phyloP scores from a whole-genome alignment of 306 rosid genomes.

The Vigna mungo region DNA sequence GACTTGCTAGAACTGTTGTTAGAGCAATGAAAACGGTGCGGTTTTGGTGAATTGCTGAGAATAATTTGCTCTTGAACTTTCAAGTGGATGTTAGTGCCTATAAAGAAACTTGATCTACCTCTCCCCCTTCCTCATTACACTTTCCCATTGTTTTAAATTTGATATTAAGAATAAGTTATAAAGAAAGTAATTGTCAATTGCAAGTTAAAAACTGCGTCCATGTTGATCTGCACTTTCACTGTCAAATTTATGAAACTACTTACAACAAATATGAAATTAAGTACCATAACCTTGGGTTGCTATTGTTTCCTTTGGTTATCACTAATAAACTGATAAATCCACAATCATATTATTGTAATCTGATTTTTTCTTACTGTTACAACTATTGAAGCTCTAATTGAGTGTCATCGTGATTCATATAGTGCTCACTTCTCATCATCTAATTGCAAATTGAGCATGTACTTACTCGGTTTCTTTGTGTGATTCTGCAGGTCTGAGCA shows the following conservation, averaged over 20 bases:
- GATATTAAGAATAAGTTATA: slow-evolving; percentile 4
- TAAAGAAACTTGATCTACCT: slow-evolving; percentile 12
- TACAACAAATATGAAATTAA: background rate
- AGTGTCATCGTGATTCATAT: slow-evolving; percentile 10
- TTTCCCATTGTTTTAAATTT: slow-evolving; percentile 5
- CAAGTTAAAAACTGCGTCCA: background rate
- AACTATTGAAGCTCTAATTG: background rate
- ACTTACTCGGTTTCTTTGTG: slow-evolving; percentile 48
- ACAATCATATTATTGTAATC: background rate
- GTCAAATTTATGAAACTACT: background rate
- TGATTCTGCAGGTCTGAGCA: slow-evolving; percentile 80
- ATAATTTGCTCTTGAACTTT: background rate
- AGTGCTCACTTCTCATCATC: slow-evolving; percentile 2
- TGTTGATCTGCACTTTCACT: background rate
- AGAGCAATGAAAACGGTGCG: slow-evolving; percentile 8
- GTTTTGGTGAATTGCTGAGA: background rate
- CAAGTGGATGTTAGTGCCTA: slow-evolving; percentile 1
- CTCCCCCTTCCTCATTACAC: background rate
- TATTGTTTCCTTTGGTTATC: background rate
- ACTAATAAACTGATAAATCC: slow-evolving; percentile 16
- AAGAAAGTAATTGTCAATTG: background rate
- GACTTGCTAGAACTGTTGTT: slow-evolving; percentile 21
- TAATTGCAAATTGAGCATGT: slow-evolving; percentile 16
- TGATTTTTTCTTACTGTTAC: background rate
- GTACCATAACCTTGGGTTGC: background rate